Percentiles rank a stretch among this genome's conserved stretches.
These are phyloP conservation scores for Cephalotrichum gorgonifer DNA, from an alignment of 2,329 filamentous ascomycete genomes.

Conservation along the genomic window DNA sequence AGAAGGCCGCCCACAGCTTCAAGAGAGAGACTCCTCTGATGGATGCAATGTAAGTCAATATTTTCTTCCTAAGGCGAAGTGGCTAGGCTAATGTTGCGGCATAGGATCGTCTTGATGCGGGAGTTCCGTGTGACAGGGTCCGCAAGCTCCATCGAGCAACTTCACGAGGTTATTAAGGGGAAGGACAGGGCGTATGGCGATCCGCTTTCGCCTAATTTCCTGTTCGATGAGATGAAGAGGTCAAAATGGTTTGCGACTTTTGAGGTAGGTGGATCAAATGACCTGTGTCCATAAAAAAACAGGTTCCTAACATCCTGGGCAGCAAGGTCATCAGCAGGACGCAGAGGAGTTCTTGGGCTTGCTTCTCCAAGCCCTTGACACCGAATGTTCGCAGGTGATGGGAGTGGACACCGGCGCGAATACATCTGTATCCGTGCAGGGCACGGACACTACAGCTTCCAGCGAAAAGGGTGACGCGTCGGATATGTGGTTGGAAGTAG, in stretches of 20 bases:
- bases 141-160: slow-evolving; percentile 61
- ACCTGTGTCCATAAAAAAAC: background rate
- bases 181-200: slow-evolving; percentile 85
- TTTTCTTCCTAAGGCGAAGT: too few relatives aligned
- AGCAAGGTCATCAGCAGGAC: slow-evolving; percentile 94
- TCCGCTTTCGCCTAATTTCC: slow-evolving; percentile 84
- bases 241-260: slow-evolving; percentile 85
- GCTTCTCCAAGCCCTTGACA: slow-evolving; percentile 81
- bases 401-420: slow-evolving; percentile 32
- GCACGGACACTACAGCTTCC: slow-evolving; percentile 12
- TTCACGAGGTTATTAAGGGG: slow-evolving; percentile 64
- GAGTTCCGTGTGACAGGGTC: slow-evolving; percentile 83
- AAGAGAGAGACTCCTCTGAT: slow-evolving; percentile 90
- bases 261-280: slow-evolving; percentile 54
- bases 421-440: slow-evolving; percentile 7
- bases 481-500: slow-evolving; percentile 89
- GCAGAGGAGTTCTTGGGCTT: slow-evolving; percentile 96
- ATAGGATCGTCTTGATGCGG: slow-evolving; percentile 86
- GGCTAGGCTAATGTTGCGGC: background rate
- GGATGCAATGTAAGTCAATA: slow-evolving; percentile 74
- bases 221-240: slow-evolving; percentile 84
- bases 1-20: slow-evolving; percentile 78
- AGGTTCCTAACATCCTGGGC: slow-evolving; percentile 10
- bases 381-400: slow-evolving; percentile 78
- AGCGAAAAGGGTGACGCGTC: slow-evolving; percentile 21